Percentiles rank a stretch among this genome's conserved stretches.
Conservation (phyloP, 2,329 filamentous ascomycete genomes). For the Thelonectria blattea region DNA sequence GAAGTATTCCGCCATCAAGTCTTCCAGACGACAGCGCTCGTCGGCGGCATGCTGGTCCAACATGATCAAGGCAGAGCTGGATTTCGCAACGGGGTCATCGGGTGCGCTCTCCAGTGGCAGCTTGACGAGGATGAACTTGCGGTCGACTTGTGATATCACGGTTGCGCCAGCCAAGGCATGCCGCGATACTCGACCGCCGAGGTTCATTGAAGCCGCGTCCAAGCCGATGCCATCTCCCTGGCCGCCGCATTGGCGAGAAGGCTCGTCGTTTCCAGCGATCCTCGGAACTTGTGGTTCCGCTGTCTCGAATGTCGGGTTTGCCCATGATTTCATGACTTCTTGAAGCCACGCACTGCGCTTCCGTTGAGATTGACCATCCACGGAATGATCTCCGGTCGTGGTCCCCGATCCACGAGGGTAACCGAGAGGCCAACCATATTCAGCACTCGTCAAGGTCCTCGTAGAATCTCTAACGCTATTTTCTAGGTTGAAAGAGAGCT, state of each 20-base stretch:
- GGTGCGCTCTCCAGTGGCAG: conserved; percentile 44
- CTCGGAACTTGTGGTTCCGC: conserved; percentile 54
- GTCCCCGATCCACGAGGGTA: background rate
- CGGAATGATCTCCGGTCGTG: background rate
- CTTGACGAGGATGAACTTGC: conserved; percentile 83
- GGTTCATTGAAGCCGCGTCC: conserved; percentile 37
- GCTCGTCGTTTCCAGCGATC: conserved; percentile 31
- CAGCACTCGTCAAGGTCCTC: background rate
- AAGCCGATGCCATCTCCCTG: conserved; percentile 34
- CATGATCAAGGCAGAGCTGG: conserved; percentile 68
- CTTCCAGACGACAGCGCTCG: conserved; percentile 82
- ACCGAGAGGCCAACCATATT: background rate
- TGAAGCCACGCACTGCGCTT: conserved; percentile 60
- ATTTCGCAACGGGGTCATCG: background rate
- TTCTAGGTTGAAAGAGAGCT: conserved; percentile 33
- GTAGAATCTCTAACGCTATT: background rate
- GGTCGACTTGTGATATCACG: conserved; percentile 83
- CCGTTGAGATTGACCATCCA: conserved; percentile 14
- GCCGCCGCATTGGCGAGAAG: conserved; percentile 9
- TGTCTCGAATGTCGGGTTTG: conserved; percentile 75
- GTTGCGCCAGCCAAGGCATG: conserved; percentile 62
- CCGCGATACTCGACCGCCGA: conserved; percentile 64
- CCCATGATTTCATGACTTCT: conserved; percentile 68
- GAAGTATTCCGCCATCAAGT: conserved; percentile 66
- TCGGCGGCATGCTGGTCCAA: conserved; percentile 96